phyloP scores from a whole-genome alignment of 2,329 filamentous ascomycete genomes.

The Alternaria panax region DNA sequence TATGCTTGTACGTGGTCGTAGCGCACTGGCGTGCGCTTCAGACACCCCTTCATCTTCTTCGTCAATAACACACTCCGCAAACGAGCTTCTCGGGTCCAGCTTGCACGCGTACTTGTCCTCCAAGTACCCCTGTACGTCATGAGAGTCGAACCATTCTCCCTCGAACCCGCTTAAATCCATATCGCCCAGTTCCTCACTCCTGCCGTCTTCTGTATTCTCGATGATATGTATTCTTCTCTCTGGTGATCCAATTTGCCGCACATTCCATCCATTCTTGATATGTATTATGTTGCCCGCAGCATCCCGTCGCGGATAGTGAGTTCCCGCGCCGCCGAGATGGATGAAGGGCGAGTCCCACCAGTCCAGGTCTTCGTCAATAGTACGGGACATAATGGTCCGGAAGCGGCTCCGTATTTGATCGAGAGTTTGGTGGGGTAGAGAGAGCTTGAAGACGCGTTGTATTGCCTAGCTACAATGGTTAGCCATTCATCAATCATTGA shows the following conservation, averaged over 20 bases:
- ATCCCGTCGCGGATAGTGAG: slow-evolving; percentile 63
- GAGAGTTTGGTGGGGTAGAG: slow-evolving; percentile 63
- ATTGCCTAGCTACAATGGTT: slow-evolving; percentile 22
- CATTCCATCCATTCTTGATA: slow-evolving; percentile 40
- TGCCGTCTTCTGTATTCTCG: slow-evolving; percentile 25
- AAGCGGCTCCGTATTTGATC: slow-evolving; percentile 53
- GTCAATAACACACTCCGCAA: slow-evolving; percentile 58
- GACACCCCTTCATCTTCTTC: slow-evolving; percentile 31
- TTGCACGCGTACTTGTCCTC: slow-evolving; percentile 65
- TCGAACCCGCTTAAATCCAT: slow-evolving; percentile 69
- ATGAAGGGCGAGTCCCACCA: slow-evolving; percentile 68
- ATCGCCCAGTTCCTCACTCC: slow-evolving; percentile 30
- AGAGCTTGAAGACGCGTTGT: slow-evolving; percentile 71
- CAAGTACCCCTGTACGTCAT: slow-evolving; percentile 80
- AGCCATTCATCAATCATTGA: neutral
- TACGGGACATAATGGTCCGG: slow-evolving; percentile 49
- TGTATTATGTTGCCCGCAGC: slow-evolving; percentile 47
- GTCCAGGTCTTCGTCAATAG: slow-evolving; percentile 61
- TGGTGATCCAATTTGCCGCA: slow-evolving; percentile 45
- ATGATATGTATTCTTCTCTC: slow-evolving; percentile 35
- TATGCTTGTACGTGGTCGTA: neutral
- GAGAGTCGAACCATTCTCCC: slow-evolving; percentile 77
- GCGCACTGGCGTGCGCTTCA: neutral
- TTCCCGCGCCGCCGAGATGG: slow-evolving; percentile 72
- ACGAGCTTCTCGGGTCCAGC: slow-evolving; percentile 68